Conservation (phyloP, 192 early-diverging fungal species). For the Coemansia sp. region DNA sequence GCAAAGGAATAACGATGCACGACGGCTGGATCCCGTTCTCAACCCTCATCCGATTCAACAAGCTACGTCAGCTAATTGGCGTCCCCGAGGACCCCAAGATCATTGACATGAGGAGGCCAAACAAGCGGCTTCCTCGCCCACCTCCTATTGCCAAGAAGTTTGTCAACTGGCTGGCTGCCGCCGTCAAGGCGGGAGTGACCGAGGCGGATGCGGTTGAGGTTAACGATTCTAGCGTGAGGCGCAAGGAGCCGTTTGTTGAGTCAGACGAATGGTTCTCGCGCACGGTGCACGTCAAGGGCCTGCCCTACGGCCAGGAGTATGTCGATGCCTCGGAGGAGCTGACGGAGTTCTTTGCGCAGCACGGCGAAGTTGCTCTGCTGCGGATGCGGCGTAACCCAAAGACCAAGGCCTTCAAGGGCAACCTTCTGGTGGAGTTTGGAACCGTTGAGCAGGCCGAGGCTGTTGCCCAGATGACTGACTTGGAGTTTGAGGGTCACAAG, state of each 20-base stretch:
- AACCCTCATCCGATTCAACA: conserved; percentile 51
- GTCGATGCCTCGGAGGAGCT: conserved; percentile 34
- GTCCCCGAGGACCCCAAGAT: conserved; percentile 17
- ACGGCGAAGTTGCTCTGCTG: conserved; percentile 32
- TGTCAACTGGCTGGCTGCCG: conserved; percentile 26
- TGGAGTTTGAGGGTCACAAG: conserved; percentile 31
- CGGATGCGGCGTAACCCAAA: conserved; percentile 55
- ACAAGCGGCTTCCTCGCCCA: conserved; percentile 3
- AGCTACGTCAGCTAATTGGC: conserved; percentile 49
- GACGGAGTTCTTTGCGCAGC: conserved; percentile 29
- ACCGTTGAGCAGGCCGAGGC: conserved; percentile 41
- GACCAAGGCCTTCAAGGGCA: conserved; percentile 58
- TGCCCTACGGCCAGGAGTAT: conserved; percentile 41
- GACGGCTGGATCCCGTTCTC: conserved; percentile 46
- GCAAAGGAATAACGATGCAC: conserved; percentile 31
- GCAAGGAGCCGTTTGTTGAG: conserved; percentile 34
- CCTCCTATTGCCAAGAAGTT: conserved; percentile 18
- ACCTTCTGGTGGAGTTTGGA: conserved; percentile 44
- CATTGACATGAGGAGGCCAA: conserved; percentile 1
- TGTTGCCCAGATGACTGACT: conserved; percentile 21
- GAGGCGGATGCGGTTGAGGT: conserved; percentile 36
- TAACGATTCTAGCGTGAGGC: conserved; percentile 43
- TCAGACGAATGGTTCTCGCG: conserved; percentile 48
- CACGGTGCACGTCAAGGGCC: conserved; percentile 56
- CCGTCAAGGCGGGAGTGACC: conserved; percentile 23